phyloP scores from a whole-genome alignment of 129 eudicot species.

The Escallonia herrerae region DNA sequence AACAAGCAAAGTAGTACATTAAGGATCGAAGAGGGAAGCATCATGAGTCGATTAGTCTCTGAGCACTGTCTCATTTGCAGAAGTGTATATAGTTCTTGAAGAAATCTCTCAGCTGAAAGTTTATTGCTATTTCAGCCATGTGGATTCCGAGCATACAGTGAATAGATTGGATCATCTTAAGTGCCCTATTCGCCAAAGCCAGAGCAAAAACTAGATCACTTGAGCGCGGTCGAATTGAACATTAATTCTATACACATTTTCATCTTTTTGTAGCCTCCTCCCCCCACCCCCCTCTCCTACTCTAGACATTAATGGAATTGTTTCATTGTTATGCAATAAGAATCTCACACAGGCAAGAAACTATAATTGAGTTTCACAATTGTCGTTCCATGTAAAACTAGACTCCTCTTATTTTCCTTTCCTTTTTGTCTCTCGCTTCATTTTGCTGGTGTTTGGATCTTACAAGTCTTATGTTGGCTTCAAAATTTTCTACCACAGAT shows the following conservation, averaged over 20 bases:
- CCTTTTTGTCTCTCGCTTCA: background rate
- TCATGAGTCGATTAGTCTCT: conserved; percentile 45
- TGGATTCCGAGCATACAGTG: too few species aligned
- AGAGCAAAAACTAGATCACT: too few species aligned
- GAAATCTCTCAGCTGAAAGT: background rate
- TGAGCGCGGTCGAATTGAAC: too few species aligned
- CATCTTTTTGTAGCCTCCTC: background rate
- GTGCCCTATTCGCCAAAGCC: too few species aligned
- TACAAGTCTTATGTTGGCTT: conserved; percentile 1
- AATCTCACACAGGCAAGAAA: background rate
- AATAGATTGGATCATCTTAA: too few species aligned
- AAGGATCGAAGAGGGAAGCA: conserved; percentile 68
- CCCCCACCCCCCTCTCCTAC: background rate
- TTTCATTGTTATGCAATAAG: background rate
- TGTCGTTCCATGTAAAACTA: background rate
- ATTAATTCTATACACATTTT: too few species aligned
- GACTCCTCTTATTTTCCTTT: too few species aligned
- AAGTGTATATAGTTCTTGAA: conserved; percentile 17
- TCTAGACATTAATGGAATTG: background rate
- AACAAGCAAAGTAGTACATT: conserved; percentile 53
- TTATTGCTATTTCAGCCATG: background rate
- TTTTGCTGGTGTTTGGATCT: background rate
- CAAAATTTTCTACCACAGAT: conserved; percentile 33
- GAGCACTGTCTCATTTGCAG: conserved; percentile 56
- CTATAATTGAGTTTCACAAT: background rate